phyloP scores from a whole-genome alignment of 805 yeast genomes.

The Lachancea quebecensis region DNA sequence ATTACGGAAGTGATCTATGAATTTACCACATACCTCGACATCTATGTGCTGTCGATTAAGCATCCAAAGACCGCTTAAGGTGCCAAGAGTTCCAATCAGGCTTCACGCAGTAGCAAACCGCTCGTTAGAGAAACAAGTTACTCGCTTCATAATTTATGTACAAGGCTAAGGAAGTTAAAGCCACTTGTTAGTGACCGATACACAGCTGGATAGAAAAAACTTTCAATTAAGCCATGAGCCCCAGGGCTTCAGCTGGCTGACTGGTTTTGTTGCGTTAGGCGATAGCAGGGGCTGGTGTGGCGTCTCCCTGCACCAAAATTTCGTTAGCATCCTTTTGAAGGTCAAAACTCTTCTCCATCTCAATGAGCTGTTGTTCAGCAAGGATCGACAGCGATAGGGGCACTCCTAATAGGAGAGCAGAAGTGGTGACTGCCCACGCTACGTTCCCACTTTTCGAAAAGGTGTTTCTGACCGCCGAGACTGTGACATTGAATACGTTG shows the following conservation, averaged over 20 bases:
- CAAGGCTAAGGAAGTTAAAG: slow-evolving; percentile 5
- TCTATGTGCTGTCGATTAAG: slow-evolving; percentile 78
- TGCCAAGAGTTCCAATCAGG: neutral
- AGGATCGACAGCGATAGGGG: slow-evolving; percentile 86
- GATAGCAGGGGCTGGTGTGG: slow-evolving; percentile 30
- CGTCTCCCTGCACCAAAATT: slow-evolving; percentile 63
- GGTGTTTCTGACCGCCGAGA: slow-evolving; percentile 39
- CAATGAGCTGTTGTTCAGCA: slow-evolving; percentile 88
- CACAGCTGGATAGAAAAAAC: neutral
- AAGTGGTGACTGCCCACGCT: slow-evolving; percentile 80
- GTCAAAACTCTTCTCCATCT: slow-evolving; percentile 87
- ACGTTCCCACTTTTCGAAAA: slow-evolving; percentile 62
- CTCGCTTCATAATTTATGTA: slow-evolving; percentile 7
- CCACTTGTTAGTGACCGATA: neutral
- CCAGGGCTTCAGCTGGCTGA: neutral
- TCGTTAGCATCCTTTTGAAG: slow-evolving; percentile 73
- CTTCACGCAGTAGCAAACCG: too few relatives aligned
- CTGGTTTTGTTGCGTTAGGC: slow-evolving; percentile 1
- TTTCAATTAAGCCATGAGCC: neutral
- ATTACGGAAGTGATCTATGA: slow-evolving; percentile 73
- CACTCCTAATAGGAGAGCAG: slow-evolving; percentile 80
- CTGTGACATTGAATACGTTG: slow-evolving; percentile 26
- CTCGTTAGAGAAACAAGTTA: slow-evolving; percentile 3
- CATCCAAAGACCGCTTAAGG: slow-evolving; percentile 46
- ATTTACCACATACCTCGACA: slow-evolving; percentile 74